Base-by-base conservation (phyloP, 2,329 filamentous ascomycete species). In the Aspergillaceae sp. region DNA sequence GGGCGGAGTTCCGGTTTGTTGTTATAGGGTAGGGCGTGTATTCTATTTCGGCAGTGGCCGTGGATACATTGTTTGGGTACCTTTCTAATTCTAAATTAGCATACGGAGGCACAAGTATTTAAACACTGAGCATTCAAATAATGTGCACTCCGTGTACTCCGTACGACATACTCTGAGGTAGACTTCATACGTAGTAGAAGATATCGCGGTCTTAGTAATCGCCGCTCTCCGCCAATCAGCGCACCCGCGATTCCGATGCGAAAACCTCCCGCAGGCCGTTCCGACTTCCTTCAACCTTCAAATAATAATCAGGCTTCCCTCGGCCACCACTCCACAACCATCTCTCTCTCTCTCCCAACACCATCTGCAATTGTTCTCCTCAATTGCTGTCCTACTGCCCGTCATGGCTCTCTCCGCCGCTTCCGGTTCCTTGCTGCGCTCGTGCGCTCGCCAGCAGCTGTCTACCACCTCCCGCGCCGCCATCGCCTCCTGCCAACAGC, bases 341-440 rank as follows among this genome's bases (percentile, higher is more conserved):
- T 53, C 56, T 55, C 54, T 1, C 53, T 48, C 55, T 51, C 52
- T 48, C 52, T 47, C 44, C 52, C 46, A 40, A 37, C 46, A 47
- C 38, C 43, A 43, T 44, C 49, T 55, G 44, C 51, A 48, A 48
- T 49, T 43, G 48, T 48, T 50, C 43, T 48, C 41, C 40, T 44
- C 63, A 60, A 64, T 65, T 63, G 62, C 53, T 52, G 55, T 59
- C 60, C 62, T 63, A 62, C 60, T 57, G 57, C 52, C 51, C 56
- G 60, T 57, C 52, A 67, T 67, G 64, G 64, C 66, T 67, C 78
- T 88, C 69, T 72, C 81, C 64, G 76, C 78, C 66, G 78, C 81
- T 66, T 80, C 84, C 67, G 80, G 81, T 71, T 74, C 80, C 63
- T 76, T 86, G 67, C 75, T 86, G 75, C 84, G 84, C 70, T 62